phyloP scores from a whole-genome alignment of 2,329 filamentous ascomycete species.

The Aspergillus fructus region DNA sequence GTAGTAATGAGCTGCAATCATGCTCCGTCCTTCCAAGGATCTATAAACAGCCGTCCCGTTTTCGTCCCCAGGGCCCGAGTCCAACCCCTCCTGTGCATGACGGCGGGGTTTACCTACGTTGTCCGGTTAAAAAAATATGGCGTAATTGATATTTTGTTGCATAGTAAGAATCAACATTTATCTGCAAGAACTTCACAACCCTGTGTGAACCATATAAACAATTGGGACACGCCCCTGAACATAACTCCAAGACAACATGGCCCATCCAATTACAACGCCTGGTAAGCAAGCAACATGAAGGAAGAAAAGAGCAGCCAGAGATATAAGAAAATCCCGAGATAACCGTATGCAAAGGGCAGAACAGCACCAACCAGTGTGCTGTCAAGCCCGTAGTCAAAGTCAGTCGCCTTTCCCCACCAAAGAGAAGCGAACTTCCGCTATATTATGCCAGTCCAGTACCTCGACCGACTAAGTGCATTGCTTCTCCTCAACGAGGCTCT shows the following conservation, averaged over 20 bases:
- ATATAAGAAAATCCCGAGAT: not conserved
- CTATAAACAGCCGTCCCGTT: conserved; percentile 19
- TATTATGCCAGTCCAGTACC: not conserved
- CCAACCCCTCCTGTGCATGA: not conserved
- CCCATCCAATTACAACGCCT: conserved; percentile 16
- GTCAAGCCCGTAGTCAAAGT: not conserved
- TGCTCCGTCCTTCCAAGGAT: conserved; percentile 10
- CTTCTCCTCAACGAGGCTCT: not conserved
- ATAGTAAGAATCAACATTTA: not conserved
- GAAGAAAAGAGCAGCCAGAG: conserved; percentile 3
- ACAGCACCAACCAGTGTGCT: not conserved
- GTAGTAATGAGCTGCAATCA: conserved; percentile 3
- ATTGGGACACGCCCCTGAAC: conserved; percentile 13
- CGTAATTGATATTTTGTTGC: not conserved
- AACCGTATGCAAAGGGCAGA: conserved; percentile 14
- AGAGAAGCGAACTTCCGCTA: not conserved
- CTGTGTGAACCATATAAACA: not conserved
- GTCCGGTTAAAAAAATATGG: not conserved
- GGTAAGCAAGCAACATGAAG: conserved; percentile 9
- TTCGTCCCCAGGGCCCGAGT: not conserved
- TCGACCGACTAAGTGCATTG: not conserved
- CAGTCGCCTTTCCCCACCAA: not conserved
- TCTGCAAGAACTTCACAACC: not conserved
- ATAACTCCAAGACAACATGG: conserved; percentile 12
- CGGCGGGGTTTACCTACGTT: not conserved